Evolutionary conservation across 2,329 filamentous ascomycete species (phyloP), one percentile per base, ranked within the genome.

Genomic region (Ceratocystis lukuohia): DNA sequence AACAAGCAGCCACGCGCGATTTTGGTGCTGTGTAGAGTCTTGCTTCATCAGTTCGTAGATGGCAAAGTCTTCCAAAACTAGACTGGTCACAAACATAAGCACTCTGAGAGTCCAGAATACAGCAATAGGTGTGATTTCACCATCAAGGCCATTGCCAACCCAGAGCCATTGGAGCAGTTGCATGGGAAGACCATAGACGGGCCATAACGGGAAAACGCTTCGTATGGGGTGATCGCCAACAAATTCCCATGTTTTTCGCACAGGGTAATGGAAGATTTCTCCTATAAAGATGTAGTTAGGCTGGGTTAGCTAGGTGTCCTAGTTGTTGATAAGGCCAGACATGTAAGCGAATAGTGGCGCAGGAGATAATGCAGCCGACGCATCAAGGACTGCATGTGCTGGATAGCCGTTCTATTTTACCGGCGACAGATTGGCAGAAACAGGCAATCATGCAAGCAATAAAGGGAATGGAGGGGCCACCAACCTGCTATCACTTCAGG

Each of bases 1-100:
- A 68, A 96, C 88, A 67, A 99, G 81, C 59, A 95, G 80, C 57
- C 95, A 84, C 8, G 91, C 90, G 66, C 88, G 79, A 71, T 84
- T 84, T 69, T 91, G 86, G 72, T 84, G 80, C 68, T 86, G 86
- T 69, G 85, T 85, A 48, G 88, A 88, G 69, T 86, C 85, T 57
- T 57, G 53, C 53, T 57, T 57, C 66, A 96, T 86, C 69, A 97
- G 81, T 75, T 99, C 94, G 78, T 96, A 86, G 67, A 99, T 84
- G 10, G 94, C 94, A 93, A 94, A 97, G 78, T 99, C 94, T 77
- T 96, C 91, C 69, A 99, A 82, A 65, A 99, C 91, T 75, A 99
- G 96, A 79, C 92, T 96, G 74, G 96, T 80, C 64, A 91, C 79
- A 77, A 97, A 96, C 92, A 99, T 97, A 74, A 95, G 82, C 62